Evolutionary conservation across 2,329 filamentous ascomycete species (phyloP), one percentile per base, ranked within the genome.

Genomic region (Cladosporium sp.): DNA sequence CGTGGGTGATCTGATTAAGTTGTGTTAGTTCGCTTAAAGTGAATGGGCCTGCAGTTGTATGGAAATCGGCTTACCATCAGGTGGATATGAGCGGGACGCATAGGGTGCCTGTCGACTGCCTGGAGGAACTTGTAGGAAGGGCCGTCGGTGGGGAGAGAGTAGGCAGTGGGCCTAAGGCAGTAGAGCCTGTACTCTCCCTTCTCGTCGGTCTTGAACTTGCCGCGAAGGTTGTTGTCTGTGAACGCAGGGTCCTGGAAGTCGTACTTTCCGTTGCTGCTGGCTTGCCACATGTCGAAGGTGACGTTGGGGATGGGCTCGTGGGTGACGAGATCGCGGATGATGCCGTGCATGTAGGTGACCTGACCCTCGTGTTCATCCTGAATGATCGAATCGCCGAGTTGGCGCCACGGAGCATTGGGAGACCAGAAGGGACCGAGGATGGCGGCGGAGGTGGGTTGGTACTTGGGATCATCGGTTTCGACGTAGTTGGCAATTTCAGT

Each of bases 391-490:
- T 81, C 84, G 69, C 89, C 89, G 70, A 87, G 83, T 44, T 87
- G 82, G 55, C 89, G 86, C 85, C 91, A 91, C 35, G 90, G 89
- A 1, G 90, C 88, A 72, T 91, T 84, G 72, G 89, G 89, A 12
- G 87, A 89, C 89, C 89, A 92, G 84, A 92, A 92, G 69, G 90
- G 90, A 2, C 90, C 90, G 67, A 92, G 87, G 73, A 92, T 92
- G 66, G 89, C 85, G 67, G 89, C 90, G 3, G 89, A 91, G n/a
- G 90, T 92, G 56, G 89, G 89, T 33, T 57, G 81, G 67, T 86
- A 79, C 74, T 83, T 82, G 65, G 84, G 83, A 66, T 90, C 86
- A 69, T 86, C 86, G 74, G 88, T 80, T 76, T 87, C 81, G 40
- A 78, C 73, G 75, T 84, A 86, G 81, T 88, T 85, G 69, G 86